A percentile compares a stretch with the other conserved stretches of the same genome.
Evolutionary conservation across 805 yeast species (phyloP).

Genomic region (Huiozyma naganishii): DNA sequence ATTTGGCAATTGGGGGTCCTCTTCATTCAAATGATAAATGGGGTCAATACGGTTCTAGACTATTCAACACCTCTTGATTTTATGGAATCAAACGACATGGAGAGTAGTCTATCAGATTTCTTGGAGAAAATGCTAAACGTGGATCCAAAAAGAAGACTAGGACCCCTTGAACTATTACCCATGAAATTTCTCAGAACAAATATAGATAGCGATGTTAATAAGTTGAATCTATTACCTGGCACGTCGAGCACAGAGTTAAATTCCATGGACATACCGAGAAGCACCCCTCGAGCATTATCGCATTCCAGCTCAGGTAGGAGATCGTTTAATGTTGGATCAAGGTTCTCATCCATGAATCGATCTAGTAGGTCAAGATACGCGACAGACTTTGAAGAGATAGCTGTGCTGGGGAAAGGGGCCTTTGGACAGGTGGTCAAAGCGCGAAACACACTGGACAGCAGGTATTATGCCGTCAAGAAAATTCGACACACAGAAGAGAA

Average conservation of each 20-base stretch:
- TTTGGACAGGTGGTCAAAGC: constrained; percentile 98
- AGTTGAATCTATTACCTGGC: constrained; percentile 18
- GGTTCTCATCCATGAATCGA: constrained; percentile 23
- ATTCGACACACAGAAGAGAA: constrained; percentile 74
- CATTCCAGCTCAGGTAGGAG: constrained; percentile 27
- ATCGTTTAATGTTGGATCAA: constrained; percentile 32
- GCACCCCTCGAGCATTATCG: constrained; percentile 15
- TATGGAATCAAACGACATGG: constrained; percentile 35
- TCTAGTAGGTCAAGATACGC: constrained; percentile 57
- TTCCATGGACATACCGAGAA: neutral
- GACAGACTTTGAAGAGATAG: constrained; percentile 91
- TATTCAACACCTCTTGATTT: constrained; percentile 57
- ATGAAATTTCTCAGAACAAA: constrained; percentile 72
- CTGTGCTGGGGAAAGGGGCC: constrained; percentile 86
- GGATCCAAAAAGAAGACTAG: constrained; percentile 60
- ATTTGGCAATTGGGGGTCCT: constrained; percentile 87
- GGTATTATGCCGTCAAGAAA: constrained; percentile 89
- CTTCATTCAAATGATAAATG: constrained; percentile 55
- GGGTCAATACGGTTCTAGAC: constrained; percentile 43
- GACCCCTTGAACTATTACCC: constrained; percentile 77
- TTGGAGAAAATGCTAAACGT: constrained; percentile 52
- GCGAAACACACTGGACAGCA: constrained; percentile 83
- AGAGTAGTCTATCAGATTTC: constrained; percentile 55
- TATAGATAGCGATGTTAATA: constrained; percentile 30
- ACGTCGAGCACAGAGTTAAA: constrained; percentile 1